phyloP scores from a whole-genome alignment of 192 early-diverging fungal genomes.

The Geranomyces michiganensis region DNA sequence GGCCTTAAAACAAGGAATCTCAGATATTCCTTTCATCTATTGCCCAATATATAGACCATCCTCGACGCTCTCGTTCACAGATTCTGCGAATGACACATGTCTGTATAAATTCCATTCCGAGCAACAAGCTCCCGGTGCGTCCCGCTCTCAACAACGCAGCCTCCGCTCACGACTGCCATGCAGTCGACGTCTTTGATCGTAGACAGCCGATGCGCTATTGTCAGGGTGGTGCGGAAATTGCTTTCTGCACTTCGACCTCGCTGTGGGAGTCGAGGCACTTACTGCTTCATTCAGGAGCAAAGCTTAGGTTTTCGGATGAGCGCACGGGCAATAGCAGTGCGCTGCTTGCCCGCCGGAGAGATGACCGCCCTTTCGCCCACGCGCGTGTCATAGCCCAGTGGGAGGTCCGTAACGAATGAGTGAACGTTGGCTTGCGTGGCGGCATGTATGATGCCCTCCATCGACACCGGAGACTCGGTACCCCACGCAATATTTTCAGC shows the following conservation, averaged over 20 bases:
- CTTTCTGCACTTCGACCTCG: constrained; percentile 28
- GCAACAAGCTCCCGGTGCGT: constrained; percentile 65
- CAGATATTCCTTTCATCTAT: too few species aligned
- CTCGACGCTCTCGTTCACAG: constrained; percentile 47
- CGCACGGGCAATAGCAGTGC: constrained; percentile 76
- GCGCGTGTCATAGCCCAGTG: too few species aligned
- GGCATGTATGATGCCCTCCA: too few species aligned
- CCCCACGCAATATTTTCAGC: too few species aligned
- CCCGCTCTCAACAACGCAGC: constrained; percentile 68
- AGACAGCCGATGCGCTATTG: constrained; percentile 63
- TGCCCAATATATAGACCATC: too few species aligned
- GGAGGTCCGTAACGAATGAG: too few species aligned
- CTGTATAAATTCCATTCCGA: constrained; percentile 61
- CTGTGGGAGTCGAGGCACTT: constrained; percentile 25
- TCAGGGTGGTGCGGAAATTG: constrained; percentile 43
- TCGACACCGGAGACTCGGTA: too few species aligned
- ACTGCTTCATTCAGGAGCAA: constrained; percentile 28
- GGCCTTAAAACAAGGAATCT: too few species aligned
- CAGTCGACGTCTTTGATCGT: constrained; percentile 81
- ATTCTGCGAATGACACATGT: constrained; percentile 36
- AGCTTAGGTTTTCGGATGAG: constrained; percentile 28
- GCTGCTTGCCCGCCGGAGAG: constrained; percentile 82
- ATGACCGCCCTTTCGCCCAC: too few species aligned
- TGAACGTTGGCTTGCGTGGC: too few species aligned
- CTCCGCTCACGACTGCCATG: constrained; percentile 71